Conservation (phyloP, 768 basidiomycete genomes). For the Chlorophyllum brunneum region DNA sequence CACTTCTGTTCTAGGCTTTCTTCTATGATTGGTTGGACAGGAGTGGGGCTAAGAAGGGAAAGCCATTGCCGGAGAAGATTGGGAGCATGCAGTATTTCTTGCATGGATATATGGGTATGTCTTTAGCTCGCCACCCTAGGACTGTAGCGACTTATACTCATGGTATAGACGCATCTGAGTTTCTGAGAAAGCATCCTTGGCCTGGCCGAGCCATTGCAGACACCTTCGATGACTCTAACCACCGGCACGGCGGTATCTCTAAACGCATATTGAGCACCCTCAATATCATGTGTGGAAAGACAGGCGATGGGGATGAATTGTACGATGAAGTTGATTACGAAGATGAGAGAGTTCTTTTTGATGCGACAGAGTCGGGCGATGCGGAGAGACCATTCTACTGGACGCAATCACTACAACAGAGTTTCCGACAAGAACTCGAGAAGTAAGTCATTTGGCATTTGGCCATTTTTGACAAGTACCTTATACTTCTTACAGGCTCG, state of each 20-base stretch:
- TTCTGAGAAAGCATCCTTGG: conserved; percentile 83
- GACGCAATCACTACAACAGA: conserved; percentile 73
- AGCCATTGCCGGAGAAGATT: conserved; percentile 80
- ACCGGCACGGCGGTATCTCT: conserved; percentile 63
- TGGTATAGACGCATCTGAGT: conserved; percentile 79
- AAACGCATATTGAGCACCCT: conserved; percentile 67
- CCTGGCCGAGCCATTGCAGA: conserved; percentile 81
- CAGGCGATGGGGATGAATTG: conserved; percentile 66
- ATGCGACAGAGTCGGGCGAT: conserved; percentile 56
- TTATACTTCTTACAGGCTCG: conserved; percentile 46
- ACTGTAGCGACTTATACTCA: neutral
- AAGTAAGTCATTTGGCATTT: conserved; percentile 48
- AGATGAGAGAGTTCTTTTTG: conserved; percentile 66
- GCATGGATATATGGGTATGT: conserved; percentile 71
- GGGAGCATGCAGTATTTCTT: conserved; percentile 90
- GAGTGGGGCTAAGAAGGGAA: conserved; percentile 77
- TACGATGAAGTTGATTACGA: conserved; percentile 75
- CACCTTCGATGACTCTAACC: conserved; percentile 82
- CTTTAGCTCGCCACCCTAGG: neutral
- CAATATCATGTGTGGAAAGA: conserved; percentile 82
- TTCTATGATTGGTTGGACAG: conserved; percentile 93
- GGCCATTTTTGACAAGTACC: neutral
- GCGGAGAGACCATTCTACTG: conserved; percentile 72
- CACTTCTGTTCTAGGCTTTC: conserved; percentile 54
- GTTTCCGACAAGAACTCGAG: conserved; percentile 85